Conservation (phyloP, 192 early-diverging fungal species). For the Coemansia sp. region DNA sequence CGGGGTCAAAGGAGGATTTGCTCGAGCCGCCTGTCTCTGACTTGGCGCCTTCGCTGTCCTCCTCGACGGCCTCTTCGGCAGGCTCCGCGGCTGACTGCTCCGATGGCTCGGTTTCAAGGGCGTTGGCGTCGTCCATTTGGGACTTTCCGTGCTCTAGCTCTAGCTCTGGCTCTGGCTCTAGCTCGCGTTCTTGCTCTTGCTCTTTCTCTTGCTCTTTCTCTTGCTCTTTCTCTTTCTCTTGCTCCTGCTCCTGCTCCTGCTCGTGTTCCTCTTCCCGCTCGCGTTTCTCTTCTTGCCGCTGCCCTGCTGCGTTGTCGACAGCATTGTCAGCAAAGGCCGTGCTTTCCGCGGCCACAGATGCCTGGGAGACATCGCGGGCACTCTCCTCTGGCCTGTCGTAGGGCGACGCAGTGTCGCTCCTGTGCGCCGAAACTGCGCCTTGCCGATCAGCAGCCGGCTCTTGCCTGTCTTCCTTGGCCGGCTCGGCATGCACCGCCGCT, state of each 20-base stretch:
- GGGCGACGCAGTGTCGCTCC: neutral
- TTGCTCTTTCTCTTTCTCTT: too few relatives aligned
- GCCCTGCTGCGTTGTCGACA: neutral
- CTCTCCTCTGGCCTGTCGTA: neutral
- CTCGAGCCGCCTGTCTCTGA: slow-evolving; percentile 7
- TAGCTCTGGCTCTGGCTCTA: neutral
- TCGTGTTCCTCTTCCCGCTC: too few relatives aligned
- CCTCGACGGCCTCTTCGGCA: neutral
- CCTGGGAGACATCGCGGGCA: neutral
- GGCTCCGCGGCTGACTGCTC: neutral
- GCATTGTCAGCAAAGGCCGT: neutral
- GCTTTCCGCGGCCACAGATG: neutral
- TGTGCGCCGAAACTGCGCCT: neutral
- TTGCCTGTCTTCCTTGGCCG: neutral
- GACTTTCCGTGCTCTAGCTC: neutral
- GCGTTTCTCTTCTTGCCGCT: neutral
- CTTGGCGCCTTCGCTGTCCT: slow-evolving; percentile 9
- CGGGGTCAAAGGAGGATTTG: slow-evolving; percentile 27
- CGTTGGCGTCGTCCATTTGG: neutral
- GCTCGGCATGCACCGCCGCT: neutral
- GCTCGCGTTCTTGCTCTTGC: neutral
- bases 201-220: too few relatives aligned
- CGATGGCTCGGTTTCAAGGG: neutral
- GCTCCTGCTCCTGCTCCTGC: too few relatives aligned
- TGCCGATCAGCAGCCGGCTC: neutral